These are phyloP conservation scores for Toxoplasma gondii DNA, from an alignment of 169 alveolate genomes.

Conservation along the genomic window DNA sequence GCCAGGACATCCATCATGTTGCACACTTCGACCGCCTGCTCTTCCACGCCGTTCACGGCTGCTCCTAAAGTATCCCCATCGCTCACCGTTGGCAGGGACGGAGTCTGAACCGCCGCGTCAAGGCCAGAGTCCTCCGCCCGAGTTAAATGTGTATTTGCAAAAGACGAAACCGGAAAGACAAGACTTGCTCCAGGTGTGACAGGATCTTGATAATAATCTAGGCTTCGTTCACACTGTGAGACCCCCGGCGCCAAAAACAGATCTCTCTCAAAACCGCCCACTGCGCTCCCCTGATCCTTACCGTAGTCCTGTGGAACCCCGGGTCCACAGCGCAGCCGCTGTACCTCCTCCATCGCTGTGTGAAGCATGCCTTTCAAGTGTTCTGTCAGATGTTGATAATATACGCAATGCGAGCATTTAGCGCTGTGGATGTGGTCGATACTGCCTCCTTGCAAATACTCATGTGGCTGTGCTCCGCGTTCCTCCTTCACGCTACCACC, in stretches of 20 bases:
- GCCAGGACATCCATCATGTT: too few species aligned
- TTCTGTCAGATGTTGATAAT: constrained; percentile 30
- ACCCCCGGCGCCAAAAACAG: background rate
- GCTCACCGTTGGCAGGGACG: background rate
- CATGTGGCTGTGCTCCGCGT: background rate
- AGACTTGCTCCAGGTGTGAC: background rate
- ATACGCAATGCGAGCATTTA: background rate
- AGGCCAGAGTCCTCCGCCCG: background rate
- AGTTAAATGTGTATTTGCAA: background rate
- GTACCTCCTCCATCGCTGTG: constrained; percentile 30
- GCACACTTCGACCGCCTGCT: too few species aligned
- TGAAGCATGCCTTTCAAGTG: background rate
- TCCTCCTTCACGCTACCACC: background rate
- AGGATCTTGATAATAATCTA: background rate
- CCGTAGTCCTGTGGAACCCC: background rate
- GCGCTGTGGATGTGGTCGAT: background rate
- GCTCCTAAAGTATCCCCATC: background rate
- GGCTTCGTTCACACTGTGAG: background rate
- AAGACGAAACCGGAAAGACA: background rate
- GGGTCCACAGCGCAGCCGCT: background rate
- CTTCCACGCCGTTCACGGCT: background rate
- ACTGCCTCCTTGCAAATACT: background rate
- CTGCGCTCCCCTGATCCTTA: background rate
- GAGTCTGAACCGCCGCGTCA: background rate
- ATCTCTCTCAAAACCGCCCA: background rate